phyloP scores from a whole-genome alignment of 306 rosid species.

The Psophocarpus tetragonolobus region DNA sequence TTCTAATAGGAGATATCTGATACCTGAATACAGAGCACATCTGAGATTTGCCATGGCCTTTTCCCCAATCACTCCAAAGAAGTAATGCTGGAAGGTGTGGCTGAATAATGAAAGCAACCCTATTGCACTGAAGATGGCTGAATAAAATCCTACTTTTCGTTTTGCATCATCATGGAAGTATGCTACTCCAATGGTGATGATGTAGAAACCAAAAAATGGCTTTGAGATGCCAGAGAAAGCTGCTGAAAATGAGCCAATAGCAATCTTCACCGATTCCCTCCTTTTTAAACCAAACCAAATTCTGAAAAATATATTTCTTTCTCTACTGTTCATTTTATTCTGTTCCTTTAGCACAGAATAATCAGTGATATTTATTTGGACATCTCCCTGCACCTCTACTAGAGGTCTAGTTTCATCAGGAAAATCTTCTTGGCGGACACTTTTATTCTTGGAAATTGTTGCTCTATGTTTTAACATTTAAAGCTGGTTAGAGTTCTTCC shows the following conservation, averaged over 20 bases:
- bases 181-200: constrained; percentile 83
- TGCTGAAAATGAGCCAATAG: constrained; percentile 56
- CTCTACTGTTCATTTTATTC: constrained; percentile 14
- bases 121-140: constrained; percentile 56
- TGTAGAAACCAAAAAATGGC: constrained; percentile 77
- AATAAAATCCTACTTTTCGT: constrained; percentile 56
- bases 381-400: constrained; percentile 31
- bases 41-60: constrained; percentile 80
- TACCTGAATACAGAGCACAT: constrained; percentile 74
- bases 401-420: constrained; percentile 41
- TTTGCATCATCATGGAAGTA: constrained; percentile 55
- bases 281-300: constrained; percentile 73
- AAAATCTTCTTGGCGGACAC: constrained; percentile 41
- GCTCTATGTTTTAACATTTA: constrained; percentile 46
- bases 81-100: constrained; percentile 80
- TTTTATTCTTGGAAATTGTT: constrained; percentile 44
- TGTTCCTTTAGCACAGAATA: constrained; percentile 40
- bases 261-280: constrained; percentile 59
- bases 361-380: constrained; percentile 26
- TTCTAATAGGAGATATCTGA: constrained; percentile 9
- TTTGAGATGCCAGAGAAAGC: constrained; percentile 82
- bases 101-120: constrained; percentile 77
- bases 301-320: constrained; percentile 61
- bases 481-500: constrained; percentile 33
- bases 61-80: constrained; percentile 86